phyloP scores from a whole-genome alignment of 257 asterid genomes.

The Nyctanthes arbortristis region DNA sequence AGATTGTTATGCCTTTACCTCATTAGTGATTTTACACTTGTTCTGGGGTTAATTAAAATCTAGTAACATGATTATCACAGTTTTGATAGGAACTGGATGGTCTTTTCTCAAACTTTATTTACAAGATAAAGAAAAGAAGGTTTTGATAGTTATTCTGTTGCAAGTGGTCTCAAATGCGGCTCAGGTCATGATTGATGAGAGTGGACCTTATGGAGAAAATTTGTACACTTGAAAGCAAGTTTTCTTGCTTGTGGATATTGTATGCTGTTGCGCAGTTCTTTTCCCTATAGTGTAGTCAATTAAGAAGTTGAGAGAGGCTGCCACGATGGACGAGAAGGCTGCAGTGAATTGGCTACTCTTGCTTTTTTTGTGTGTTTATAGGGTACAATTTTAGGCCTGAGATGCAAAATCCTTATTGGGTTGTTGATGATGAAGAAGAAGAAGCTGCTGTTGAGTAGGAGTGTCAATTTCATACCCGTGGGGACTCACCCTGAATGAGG shows the following conservation, averaged over 20 bases:
- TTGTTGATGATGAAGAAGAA: constrained; percentile 82
- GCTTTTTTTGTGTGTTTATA: constrained; percentile 72
- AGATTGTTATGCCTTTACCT: no score
- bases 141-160: constrained; percentile 77
- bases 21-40: background rate
- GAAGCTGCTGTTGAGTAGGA: no score
- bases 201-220: constrained; percentile 68
- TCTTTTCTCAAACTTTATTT: constrained; percentile 79
- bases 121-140: constrained; percentile 91
- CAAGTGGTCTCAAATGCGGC: constrained; percentile 84
- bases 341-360: constrained; percentile 82
- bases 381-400: constrained; percentile 87
- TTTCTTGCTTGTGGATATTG: constrained; percentile 76
- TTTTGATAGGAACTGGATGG: constrained; percentile 90
- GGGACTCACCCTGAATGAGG: no score
- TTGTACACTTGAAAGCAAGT: constrained; percentile 82
- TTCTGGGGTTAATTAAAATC: background rate
- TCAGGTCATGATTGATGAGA: constrained; percentile 78
- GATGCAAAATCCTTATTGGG: constrained; percentile 79
- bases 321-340: constrained; percentile 81
- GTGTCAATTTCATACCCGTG: no score
- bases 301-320: constrained; percentile 84
- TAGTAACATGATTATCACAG: constrained; percentile 31
- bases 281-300: constrained; percentile 94
- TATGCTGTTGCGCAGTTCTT: constrained; percentile 80